phyloP scores from a whole-genome alignment of 192 early-diverging fungal species.

The Irineochytrium annulatum region DNA sequence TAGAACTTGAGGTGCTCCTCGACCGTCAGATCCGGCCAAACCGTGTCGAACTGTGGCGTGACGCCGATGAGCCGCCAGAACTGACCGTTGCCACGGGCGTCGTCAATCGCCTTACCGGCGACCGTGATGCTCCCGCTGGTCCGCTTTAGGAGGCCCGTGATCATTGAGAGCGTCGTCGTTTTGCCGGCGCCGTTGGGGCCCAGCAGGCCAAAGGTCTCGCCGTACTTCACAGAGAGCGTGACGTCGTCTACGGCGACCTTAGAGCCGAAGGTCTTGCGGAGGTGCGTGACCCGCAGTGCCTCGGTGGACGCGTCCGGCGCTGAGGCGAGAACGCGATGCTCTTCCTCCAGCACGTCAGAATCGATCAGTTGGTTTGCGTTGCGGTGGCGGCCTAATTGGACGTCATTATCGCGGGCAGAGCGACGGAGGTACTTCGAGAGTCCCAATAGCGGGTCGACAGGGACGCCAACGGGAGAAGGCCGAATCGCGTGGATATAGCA shows the following conservation, averaged over 20 bases:
- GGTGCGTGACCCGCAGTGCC: slow-evolving; percentile 16
- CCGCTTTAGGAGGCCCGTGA: slow-evolving; percentile 56
- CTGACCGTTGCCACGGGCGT: background rate
- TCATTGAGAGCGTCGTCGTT: slow-evolving; percentile 64
- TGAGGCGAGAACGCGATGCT: slow-evolving; percentile 7
- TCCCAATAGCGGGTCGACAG: slow-evolving; percentile 26
- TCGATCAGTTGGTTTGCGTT: too few species aligned
- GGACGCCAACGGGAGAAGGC: slow-evolving; percentile 18
- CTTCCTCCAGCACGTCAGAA: slow-evolving; percentile 16
- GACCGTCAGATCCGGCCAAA: slow-evolving; percentile 43
- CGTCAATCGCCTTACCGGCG: slow-evolving; percentile 19
- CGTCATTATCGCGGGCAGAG: background rate
- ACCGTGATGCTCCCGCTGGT: slow-evolving; percentile 53
- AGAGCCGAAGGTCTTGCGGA: slow-evolving; percentile 23
- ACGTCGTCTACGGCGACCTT: slow-evolving; percentile 29
- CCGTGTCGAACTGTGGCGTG: slow-evolving; percentile 44
- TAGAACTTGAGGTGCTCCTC: slow-evolving; percentile 40
- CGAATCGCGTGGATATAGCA: slow-evolving; percentile 27
- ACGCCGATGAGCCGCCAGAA: slow-evolving; percentile 18
- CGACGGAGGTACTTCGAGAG: background rate
- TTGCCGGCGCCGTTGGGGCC: slow-evolving; percentile 73
- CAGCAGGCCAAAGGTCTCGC: slow-evolving; percentile 50
- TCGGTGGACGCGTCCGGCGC: slow-evolving; percentile 11
- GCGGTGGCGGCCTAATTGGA: too few species aligned
- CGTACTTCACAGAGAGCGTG: slow-evolving; percentile 20